Percentiles rank a stretch among this genome's conserved stretches.
These are phyloP conservation scores for Penicillium sp. DNA, from an alignment of 2,329 filamentous ascomycete species.

Conservation along the genomic window DNA sequence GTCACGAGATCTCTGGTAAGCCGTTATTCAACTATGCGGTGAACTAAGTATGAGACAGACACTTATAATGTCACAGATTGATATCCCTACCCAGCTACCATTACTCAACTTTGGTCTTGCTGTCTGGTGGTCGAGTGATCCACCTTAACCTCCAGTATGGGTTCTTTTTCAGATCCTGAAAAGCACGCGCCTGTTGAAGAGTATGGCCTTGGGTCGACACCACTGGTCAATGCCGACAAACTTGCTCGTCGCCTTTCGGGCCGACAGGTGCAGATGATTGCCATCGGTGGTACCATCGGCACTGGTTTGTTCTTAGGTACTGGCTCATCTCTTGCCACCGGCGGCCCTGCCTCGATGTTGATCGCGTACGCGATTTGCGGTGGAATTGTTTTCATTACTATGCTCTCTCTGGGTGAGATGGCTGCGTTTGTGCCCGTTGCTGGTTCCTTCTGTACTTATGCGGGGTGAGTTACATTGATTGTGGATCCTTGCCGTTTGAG, in stretches of 20 bases:
- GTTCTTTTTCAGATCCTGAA: constrained; percentile 25
- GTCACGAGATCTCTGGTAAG: constrained; percentile 20
- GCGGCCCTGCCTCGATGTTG: constrained; percentile 60
- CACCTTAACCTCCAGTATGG: constrained; percentile 7
- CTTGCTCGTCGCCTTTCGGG: constrained; percentile 58
- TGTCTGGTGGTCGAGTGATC: neutral
- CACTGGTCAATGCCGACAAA: constrained; percentile 43
- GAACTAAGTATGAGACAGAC: neutral
- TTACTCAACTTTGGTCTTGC: neutral
- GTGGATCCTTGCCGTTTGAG: neutral
- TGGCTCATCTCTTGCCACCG: constrained; percentile 59
- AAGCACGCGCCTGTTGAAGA: constrained; percentile 23
- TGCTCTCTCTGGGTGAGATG: constrained; percentile 63
- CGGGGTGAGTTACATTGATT: constrained; percentile 41
- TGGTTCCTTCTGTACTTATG: constrained; percentile 57
- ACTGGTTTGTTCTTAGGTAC: constrained; percentile 65
- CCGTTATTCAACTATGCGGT: neutral
- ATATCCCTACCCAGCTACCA: neutral
- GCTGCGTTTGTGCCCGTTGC: constrained; percentile 58
- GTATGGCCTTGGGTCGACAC: constrained; percentile 9
- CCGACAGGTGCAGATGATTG: constrained; percentile 69
- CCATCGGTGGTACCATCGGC: constrained; percentile 48
- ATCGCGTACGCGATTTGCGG: constrained; percentile 60
- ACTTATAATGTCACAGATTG: neutral
- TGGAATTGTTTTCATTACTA: constrained; percentile 59